Conservation (phyloP, 2,329 filamentous ascomycete genomes). For the Aspergillus neoniger region DNA sequence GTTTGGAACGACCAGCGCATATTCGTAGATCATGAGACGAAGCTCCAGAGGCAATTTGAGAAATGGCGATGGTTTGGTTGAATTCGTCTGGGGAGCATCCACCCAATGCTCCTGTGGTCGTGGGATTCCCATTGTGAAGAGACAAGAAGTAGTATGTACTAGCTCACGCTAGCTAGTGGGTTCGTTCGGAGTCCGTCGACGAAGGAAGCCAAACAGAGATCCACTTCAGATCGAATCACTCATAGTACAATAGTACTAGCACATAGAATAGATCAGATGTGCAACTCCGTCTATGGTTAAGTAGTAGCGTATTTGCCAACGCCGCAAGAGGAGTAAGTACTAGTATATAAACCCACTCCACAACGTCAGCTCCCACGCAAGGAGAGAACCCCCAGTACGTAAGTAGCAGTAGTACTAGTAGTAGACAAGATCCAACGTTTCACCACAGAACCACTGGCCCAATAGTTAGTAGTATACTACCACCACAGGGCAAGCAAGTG, state of each 20-base stretch:
- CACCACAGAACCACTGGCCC: too few species aligned
- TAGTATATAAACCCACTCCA: neutral
- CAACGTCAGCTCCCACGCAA: neutral
- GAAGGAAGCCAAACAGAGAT: neutral
- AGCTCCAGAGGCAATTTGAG: conserved; percentile 34
- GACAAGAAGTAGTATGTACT: neutral
- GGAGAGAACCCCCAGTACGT: neutral
- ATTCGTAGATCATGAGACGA: conserved; percentile 39
- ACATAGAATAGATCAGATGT: neutral
- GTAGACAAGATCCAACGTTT: neutral
- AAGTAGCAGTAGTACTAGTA: neutral
- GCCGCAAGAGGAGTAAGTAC: neutral
- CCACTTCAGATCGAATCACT: neutral
- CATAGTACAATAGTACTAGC: neutral
- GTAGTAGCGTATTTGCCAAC: neutral
- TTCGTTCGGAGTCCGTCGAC: neutral
- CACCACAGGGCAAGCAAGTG: neutral
- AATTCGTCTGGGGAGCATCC: neutral
- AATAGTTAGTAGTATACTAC: neutral
- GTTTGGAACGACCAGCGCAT: conserved; percentile 33
- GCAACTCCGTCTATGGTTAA: neutral
- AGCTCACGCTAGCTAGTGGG: neutral
- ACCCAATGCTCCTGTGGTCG: neutral
- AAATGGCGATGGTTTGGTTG: conserved; percentile 19
- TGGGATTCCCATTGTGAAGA: neutral